Evolutionary conservation across 495 filamentous ascomycete genomes (phyloP).

Genomic region (Aspergillus heteromorphus): DNA sequence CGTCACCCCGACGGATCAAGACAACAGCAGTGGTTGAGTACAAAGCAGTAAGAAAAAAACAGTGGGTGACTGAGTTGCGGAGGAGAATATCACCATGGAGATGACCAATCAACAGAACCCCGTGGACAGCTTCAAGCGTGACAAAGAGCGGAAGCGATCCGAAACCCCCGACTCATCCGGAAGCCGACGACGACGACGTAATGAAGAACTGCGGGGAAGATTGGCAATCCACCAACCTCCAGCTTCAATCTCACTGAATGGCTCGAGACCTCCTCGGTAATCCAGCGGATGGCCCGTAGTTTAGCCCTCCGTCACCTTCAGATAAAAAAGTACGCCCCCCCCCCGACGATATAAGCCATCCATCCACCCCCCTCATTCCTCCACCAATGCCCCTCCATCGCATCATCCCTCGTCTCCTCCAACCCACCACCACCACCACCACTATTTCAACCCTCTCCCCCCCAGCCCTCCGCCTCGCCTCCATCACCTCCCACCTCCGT

Average conservation of each 20-base stretch:
- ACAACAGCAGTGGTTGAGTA: not conserved
- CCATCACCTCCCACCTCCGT: conserved; percentile 20
- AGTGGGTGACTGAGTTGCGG: too few species aligned
- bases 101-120: not conserved
- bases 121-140: not conserved
- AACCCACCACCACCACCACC: not conserved
- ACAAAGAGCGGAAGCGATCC: not conserved
- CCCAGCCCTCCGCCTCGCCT: conserved; percentile 18
- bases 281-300: too few species aligned
- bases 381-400: conserved; percentile 7
- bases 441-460: not conserved
- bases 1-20: conserved; percentile 2
- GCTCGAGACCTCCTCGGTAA: too few species aligned
- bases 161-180: not conserved
- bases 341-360: not conserved
- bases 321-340: not conserved
- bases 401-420: conserved; percentile 2
- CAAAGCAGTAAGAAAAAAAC: too few species aligned
- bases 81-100: not conserved
- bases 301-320: too few species aligned
- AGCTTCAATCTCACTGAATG: not conserved
- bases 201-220: not conserved
- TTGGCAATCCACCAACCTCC: not conserved
- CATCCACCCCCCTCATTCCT: conserved; percentile 3
- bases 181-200: not conserved